A percentile compares a stretch with the other conserved stretches of the same genome.
phyloP scores from a whole-genome alignment of 1,284 basidiomycete genomes.

The Melanopsichium pennsylvanicum region DNA sequence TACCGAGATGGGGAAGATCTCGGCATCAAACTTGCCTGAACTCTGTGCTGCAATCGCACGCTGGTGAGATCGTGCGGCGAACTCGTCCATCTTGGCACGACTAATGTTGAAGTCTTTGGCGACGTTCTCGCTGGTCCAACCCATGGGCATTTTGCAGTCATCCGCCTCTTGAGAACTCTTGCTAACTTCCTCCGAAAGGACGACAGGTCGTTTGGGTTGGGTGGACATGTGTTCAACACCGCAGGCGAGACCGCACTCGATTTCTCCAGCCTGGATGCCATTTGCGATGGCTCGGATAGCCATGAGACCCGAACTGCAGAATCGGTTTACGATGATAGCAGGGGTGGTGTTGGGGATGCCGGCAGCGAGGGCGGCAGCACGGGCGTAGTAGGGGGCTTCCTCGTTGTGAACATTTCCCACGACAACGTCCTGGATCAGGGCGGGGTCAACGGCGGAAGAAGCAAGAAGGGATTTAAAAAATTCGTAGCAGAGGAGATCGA shows the following conservation, averaged over 20 bases:
- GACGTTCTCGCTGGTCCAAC: slow-evolving; percentile 83
- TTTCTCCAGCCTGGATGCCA: slow-evolving; percentile 80
- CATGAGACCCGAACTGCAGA: slow-evolving; percentile 79
- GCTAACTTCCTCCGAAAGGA: slow-evolving; percentile 46
- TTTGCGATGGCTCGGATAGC: slow-evolving; percentile 82
- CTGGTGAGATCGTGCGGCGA: slow-evolving; percentile 82
- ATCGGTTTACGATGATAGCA: slow-evolving; percentile 70
- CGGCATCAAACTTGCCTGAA: slow-evolving; percentile 75
- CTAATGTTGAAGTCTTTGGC: slow-evolving; percentile 78
- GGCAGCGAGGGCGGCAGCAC: slow-evolving; percentile 77
- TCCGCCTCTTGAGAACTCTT: slow-evolving; percentile 47
- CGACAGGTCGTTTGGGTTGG: slow-evolving; percentile 39
- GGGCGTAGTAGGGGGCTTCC: slow-evolving; percentile 49
- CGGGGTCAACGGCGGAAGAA: slow-evolving; percentile 74
- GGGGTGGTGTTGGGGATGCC: slow-evolving; percentile 81
- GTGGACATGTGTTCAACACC: slow-evolving; percentile 81
- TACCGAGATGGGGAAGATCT: slow-evolving; percentile 75
- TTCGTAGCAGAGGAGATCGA: slow-evolving; percentile 39
- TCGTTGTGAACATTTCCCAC: slow-evolving; percentile 69
- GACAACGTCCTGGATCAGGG: slow-evolving; percentile 78
- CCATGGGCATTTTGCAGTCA: slow-evolving; percentile 74
- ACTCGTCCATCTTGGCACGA: slow-evolving; percentile 83
- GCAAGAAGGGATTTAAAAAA: slow-evolving; percentile 71
- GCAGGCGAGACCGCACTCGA: slow-evolving; percentile 82
- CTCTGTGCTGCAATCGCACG: slow-evolving; percentile 74